Evolutionary conservation across 108 stramenopile genomes (phyloP).

Genomic region (Nannochloropsis salina): DNA sequence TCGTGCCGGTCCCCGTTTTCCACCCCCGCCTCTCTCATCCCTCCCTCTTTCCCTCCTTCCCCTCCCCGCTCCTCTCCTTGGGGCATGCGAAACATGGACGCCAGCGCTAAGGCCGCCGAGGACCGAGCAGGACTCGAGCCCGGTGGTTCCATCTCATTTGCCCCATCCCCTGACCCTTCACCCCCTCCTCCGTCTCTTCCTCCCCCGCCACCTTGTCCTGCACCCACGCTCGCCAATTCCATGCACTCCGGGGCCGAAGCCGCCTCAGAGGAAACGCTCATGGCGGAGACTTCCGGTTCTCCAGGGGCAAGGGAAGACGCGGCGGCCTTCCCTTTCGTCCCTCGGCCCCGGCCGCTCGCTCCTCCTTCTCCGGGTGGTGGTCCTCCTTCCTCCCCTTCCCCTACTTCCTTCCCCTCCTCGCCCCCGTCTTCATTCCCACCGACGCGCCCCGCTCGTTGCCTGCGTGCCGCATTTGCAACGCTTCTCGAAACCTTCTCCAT

Average conservation of each 20-base stretch:
- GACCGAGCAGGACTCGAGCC: background rate
- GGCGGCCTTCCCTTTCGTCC: background rate
- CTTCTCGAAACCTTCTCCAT: too few species aligned
- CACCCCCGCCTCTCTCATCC: background rate
- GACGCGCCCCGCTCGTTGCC: too few species aligned
- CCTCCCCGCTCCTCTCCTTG: background rate
- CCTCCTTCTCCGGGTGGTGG: background rate
- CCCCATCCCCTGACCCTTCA: background rate
- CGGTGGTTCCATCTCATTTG: background rate
- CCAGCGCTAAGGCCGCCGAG: background rate
- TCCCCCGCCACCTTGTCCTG: background rate
- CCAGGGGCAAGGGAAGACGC: background rate
- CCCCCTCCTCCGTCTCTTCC: background rate
- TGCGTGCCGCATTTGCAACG: too few species aligned
- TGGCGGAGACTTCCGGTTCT: too few species aligned
- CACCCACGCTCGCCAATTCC: background rate
- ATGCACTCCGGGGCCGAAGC: background rate
- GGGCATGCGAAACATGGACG: background rate
- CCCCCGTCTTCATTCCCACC: conserved; percentile 19
- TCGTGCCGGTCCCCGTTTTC: background rate
- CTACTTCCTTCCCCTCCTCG: background rate
- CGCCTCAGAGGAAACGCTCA: background rate
- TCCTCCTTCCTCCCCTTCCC: conserved; percentile 11
- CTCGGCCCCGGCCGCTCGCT: background rate
- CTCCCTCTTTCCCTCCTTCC: background rate